phyloP scores from a whole-genome alignment of 2,329 filamentous ascomycete genomes.

The Fusarium papillatum region DNA sequence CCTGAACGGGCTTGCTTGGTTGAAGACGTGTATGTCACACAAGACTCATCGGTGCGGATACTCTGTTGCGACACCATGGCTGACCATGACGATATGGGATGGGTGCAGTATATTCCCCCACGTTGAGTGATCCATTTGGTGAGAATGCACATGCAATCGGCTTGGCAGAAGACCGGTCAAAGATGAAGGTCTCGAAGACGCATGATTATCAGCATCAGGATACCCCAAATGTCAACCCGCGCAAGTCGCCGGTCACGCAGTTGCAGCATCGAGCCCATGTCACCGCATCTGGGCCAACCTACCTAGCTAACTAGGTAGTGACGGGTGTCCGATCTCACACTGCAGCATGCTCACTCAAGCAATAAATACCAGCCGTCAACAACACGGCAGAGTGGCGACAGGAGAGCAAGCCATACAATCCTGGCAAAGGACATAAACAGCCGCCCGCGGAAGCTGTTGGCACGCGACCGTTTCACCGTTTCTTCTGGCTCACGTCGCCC shows the following conservation, averaged over 20 bases:
- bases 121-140: not conserved
- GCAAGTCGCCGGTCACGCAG: not conserved
- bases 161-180: not conserved
- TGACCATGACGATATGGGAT: slow-evolving; percentile 15
- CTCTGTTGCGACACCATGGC: slow-evolving; percentile 12
- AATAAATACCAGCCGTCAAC: not conserved
- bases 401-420: slow-evolving; percentile 8
- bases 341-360: not conserved
- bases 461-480: slow-evolving; percentile 25
- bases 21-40: not conserved
- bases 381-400: not conserved
- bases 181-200: not conserved
- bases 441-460: slow-evolving; percentile 12
- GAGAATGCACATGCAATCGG: not conserved
- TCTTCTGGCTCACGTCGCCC: slow-evolving; percentile 1
- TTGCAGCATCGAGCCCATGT: slow-evolving; percentile 7
- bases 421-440: not conserved
- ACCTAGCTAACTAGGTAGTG: not conserved
- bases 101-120: slow-evolving; percentile 2
- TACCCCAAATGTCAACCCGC: not conserved
- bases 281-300: slow-evolving; percentile 14
- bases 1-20: not conserved
- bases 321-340: not conserved
- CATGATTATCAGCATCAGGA: not conserved
- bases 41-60: not conserved